Conservation (phyloP, 345 rosid species). For the Salix koriyanagi region DNA sequence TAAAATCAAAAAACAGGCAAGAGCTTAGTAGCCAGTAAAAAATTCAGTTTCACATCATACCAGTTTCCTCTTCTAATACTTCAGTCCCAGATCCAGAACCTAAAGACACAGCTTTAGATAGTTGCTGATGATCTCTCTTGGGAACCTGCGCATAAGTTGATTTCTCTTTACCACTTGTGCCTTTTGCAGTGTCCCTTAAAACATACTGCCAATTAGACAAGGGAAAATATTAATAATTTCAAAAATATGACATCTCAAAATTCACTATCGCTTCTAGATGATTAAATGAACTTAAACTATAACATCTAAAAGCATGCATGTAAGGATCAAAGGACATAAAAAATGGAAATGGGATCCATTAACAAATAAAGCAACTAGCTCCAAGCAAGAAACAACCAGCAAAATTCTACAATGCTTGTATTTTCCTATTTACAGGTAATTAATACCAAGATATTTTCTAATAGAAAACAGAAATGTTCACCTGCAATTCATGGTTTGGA, state of each 20-base stretch:
- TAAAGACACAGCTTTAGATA: constrained; percentile 34
- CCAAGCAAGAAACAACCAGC: background rate
- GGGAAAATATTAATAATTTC: constrained; percentile 4
- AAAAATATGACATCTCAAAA: background rate
- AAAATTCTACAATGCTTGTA: background rate
- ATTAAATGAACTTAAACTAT: background rate
- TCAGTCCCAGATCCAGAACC: constrained; percentile 37
- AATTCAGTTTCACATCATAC: constrained; percentile 25
- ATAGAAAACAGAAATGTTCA: background rate
- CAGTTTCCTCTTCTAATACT: constrained; percentile 41
- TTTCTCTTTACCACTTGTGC: constrained; percentile 44
- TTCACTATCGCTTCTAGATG: background rate
- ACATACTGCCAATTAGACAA: constrained; percentile 48
- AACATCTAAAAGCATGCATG: background rate
- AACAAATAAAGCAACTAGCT: background rate
- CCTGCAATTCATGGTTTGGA: background rate
- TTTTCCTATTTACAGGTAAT: background rate
- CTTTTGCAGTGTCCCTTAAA: constrained; percentile 41
- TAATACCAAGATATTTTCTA: background rate
- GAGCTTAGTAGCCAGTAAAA: background rate
- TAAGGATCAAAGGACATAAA: background rate
- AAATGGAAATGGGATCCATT: background rate
- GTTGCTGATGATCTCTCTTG: constrained; percentile 43
- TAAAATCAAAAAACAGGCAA: background rate
- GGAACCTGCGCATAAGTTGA: constrained; percentile 37